phyloP scores from a whole-genome alignment of 2,329 filamentous ascomycete species.

The Sporothrix pallida region DNA sequence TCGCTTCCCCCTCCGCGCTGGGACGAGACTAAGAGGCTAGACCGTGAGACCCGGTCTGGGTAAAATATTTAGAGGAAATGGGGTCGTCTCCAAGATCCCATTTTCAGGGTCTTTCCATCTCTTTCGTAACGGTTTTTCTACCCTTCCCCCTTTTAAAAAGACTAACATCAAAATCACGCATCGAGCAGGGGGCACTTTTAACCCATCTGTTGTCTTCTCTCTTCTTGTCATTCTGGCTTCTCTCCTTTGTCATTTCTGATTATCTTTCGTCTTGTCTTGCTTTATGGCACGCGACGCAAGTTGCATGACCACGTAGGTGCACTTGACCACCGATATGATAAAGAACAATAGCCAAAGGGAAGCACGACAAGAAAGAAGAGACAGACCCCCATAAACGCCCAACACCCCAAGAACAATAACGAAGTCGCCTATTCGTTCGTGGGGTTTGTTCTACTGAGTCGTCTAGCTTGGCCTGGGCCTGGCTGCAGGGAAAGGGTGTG shows the following conservation, averaged over 20 bases:
- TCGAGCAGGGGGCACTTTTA: background rate
- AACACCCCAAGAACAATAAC: background rate
- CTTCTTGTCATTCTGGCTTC: background rate
- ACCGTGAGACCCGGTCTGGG: background rate
- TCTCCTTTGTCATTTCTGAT: background rate
- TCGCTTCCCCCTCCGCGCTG: background rate
- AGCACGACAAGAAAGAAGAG: background rate
- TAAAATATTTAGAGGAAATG: no score
- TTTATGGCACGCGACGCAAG: slow-evolving; percentile 17
- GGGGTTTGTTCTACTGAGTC: background rate
- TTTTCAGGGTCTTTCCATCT: slow-evolving; percentile 13
- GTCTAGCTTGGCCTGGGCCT: slow-evolving; percentile 1
- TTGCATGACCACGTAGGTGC: slow-evolving; percentile 7
- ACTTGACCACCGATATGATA: slow-evolving; percentile 14
- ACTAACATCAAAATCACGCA: background rate
- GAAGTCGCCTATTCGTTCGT: background rate
- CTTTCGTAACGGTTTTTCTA: background rate
- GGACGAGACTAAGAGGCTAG: background rate
- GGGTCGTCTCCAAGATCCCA: background rate
- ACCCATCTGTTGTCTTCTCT: background rate
- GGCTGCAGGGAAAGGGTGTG: background rate
- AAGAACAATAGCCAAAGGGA: background rate
- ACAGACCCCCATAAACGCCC: background rate
- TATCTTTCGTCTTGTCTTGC: slow-evolving; percentile 3
- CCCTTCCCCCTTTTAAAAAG: background rate